A percentile compares a stretch with the other conserved stretches of the same genome.
These are phyloP conservation scores for Phytopythium delawarense DNA, from an alignment of 352 stramenopile species.

Conservation along the genomic window DNA sequence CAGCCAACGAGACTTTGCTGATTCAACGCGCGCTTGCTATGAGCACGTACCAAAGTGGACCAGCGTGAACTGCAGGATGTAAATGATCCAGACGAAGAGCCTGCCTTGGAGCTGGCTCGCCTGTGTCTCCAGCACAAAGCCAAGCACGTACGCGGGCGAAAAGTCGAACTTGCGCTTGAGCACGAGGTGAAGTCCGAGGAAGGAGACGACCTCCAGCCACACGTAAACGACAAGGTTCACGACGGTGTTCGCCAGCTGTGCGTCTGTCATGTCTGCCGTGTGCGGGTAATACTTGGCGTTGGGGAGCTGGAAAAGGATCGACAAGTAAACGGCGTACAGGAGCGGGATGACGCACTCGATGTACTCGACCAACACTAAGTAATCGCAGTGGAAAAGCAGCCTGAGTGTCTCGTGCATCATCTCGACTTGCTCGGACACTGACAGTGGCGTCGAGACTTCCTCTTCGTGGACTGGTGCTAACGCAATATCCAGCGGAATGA, in stretches of 20 bases:
- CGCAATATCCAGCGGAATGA: background rate
- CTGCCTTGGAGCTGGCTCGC: conserved; percentile 12
- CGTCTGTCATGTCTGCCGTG: conserved; percentile 7
- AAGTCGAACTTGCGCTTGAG: conserved; percentile 19
- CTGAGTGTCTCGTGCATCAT: conserved; percentile 12
- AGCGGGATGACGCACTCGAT: conserved; percentile 25
- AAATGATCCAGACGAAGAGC: conserved; percentile 25
- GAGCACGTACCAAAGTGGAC: conserved; percentile 21
- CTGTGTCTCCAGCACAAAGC: conserved; percentile 41
- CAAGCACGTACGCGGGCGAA: conserved; percentile 23
- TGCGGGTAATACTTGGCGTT: conserved; percentile 20
- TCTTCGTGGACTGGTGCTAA: background rate
- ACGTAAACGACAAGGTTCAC: conserved; percentile 13
- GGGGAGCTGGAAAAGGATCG: conserved; percentile 15
- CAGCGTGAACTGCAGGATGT: conserved; percentile 23
- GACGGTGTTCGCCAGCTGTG: conserved; percentile 5
- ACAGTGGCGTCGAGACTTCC: background rate
- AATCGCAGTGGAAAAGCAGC: conserved; percentile 26
- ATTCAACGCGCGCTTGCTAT: background rate
- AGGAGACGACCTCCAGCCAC: conserved; percentile 12
- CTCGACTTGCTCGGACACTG: background rate
- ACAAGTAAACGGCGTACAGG: conserved; percentile 18
- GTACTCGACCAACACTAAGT: conserved; percentile 22
- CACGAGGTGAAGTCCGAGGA: conserved; percentile 10
- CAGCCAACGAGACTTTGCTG: background rate